Evolutionary conservation across 352 stramenopile species (phyloP).

Genomic region (Phytophthora fragariaefolia): DNA sequence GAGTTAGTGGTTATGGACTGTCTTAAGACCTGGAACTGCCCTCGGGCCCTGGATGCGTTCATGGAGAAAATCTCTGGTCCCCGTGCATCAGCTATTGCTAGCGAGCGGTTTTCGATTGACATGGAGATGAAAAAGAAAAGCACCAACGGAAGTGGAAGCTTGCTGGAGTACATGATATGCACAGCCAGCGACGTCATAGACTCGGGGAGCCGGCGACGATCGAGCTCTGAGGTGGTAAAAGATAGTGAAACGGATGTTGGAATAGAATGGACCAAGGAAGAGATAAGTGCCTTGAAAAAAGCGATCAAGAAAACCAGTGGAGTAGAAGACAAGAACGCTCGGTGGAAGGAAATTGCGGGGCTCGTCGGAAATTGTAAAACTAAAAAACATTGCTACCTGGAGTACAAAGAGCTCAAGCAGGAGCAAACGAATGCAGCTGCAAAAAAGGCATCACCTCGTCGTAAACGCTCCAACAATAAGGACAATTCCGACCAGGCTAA

Average conservation of each 20-base stretch:
- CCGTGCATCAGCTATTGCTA: constrained; percentile 37
- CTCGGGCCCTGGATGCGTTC: constrained; percentile 61
- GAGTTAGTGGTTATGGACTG: constrained; percentile 80
- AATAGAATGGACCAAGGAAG: constrained; percentile 61
- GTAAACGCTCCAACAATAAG: constrained; percentile 21
- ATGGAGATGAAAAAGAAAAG: constrained; percentile 56
- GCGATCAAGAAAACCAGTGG: constrained; percentile 73
- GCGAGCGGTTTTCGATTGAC: constrained; percentile 61
- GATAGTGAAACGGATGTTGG: constrained; percentile 30
- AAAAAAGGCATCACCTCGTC: constrained; percentile 38
- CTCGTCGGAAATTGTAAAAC: constrained; percentile 64
- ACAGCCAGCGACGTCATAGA: constrained; percentile 21
- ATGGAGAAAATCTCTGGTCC: constrained; percentile 41
- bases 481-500: background rate
- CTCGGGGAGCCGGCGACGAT: constrained; percentile 13
- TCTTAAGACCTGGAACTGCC: constrained; percentile 63
- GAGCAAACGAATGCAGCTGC: constrained; percentile 48
- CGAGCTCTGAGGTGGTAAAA: constrained; percentile 11
- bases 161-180: constrained; percentile 65
- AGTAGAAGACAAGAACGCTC: constrained; percentile 73
- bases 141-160: constrained; percentile 12
- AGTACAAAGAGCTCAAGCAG: constrained; percentile 86
- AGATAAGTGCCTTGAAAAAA: constrained; percentile 64
- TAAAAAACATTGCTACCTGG: constrained; percentile 87
- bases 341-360: constrained; percentile 73